phyloP scores from a whole-genome alignment of 2,329 filamentous ascomycete genomes.

The Harringtonia aguacate region DNA sequence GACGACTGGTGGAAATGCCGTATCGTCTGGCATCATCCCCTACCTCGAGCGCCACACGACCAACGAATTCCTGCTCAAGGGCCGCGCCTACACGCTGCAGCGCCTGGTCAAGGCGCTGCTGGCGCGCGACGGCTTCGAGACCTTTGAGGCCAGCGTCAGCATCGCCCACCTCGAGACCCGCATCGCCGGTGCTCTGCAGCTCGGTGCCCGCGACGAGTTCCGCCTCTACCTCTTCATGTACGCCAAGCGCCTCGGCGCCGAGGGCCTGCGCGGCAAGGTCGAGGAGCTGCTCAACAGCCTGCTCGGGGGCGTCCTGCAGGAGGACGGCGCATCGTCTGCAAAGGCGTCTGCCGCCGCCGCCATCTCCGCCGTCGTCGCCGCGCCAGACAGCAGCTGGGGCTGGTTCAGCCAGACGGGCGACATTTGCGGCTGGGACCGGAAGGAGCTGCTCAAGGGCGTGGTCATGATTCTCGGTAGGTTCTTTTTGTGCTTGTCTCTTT shows the following conservation, averaged over 20 bases:
- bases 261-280: slow-evolving; percentile 78
- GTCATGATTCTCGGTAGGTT: slow-evolving; percentile 81
- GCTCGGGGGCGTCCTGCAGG: slow-evolving; percentile 59
- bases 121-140: slow-evolving; percentile 82
- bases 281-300: slow-evolving; percentile 82
- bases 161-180: slow-evolving; percentile 94
- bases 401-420: slow-evolving; percentile 60
- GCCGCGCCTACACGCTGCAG: slow-evolving; percentile 82
- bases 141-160: slow-evolving; percentile 81
- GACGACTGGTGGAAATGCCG: slow-evolving; percentile 45
- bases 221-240: slow-evolving; percentile 96
- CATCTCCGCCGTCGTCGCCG: background rate
- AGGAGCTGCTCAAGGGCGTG: slow-evolving; percentile 79
- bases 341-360: background rate
- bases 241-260: slow-evolving; percentile 85
- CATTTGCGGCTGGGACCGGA: slow-evolving; percentile 84
- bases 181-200: slow-evolving; percentile 74
- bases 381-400: slow-evolving; percentile 35
- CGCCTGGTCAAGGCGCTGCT: slow-evolving; percentile 83
- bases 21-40: slow-evolving; percentile 88
- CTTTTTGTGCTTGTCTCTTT: background rate
- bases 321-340: slow-evolving; percentile 42
- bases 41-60: slow-evolving; percentile 92
- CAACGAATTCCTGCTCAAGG: slow-evolving; percentile 81
- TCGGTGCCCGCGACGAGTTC: slow-evolving; percentile 87